phyloP scores from a whole-genome alignment of 1,139 yeast species.

The Taphrina deformans region DNA sequence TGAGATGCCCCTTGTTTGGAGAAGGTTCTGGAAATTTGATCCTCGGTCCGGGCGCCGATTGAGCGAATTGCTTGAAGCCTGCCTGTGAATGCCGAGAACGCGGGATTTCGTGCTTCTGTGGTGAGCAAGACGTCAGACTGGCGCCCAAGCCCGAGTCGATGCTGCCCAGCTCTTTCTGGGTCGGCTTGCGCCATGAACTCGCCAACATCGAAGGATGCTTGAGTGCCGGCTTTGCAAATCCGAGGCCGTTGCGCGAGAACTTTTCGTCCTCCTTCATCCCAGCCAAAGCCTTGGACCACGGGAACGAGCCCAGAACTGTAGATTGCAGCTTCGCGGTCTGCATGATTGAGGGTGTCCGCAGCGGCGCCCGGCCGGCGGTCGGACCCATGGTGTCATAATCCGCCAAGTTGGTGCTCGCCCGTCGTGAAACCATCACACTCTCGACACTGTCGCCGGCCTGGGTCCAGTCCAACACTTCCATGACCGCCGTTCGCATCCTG shows the following conservation, averaged over 20 bases:
- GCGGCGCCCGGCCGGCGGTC: conserved; percentile 48
- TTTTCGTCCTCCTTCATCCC: conserved; percentile 23
- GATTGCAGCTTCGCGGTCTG: conserved; percentile 13
- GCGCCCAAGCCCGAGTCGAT: conserved; percentile 27
- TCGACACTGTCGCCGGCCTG: conserved; percentile 66
- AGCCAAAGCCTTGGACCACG: conserved; percentile 33
- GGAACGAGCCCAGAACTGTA: conserved; percentile 19
- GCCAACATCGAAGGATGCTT: conserved; percentile 16
- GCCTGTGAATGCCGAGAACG: neutral
- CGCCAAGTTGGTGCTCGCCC: conserved; percentile 29
- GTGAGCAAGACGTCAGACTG: conserved; percentile 14
- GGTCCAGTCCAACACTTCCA: conserved; percentile 66
- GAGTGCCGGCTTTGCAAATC: conserved; percentile 26
- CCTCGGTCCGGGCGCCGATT: conserved; percentile 36
- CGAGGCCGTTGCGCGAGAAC: conserved; percentile 21
- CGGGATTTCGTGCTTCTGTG: neutral
- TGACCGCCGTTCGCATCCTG: conserved; percentile 61
- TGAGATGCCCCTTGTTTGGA: conserved; percentile 40
- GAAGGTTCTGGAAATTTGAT: conserved; percentile 33
- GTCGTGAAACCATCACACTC: conserved; percentile 18
- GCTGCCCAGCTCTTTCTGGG: conserved; percentile 10
- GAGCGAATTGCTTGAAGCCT: conserved; percentile 28
- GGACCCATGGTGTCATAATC: conserved; percentile 32
- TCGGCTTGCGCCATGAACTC: conserved; percentile 21
- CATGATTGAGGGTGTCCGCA: conserved; percentile 47